A percentile compares a stretch with the other conserved stretches of the same genome.
Conservation (phyloP, 1,284 basidiomycete species). For the Rhodotorula sp. region DNA sequence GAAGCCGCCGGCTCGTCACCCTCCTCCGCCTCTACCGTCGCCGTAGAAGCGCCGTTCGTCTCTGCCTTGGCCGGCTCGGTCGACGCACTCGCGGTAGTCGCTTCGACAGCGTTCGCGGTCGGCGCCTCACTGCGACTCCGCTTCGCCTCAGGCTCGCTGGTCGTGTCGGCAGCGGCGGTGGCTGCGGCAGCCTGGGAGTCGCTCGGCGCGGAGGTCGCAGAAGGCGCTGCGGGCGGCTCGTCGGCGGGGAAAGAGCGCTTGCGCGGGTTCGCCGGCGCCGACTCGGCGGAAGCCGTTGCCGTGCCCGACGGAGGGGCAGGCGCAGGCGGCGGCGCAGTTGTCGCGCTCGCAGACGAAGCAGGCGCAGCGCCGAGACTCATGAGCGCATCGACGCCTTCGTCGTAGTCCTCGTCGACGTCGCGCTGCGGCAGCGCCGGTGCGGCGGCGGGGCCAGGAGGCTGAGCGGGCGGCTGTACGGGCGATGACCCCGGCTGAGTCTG, state of each 20-base stretch:
- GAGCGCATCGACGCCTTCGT: slow-evolving; percentile 58
- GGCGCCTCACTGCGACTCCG: slow-evolving; percentile 3
- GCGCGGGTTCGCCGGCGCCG: slow-evolving; percentile 15
- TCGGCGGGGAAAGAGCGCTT: slow-evolving; percentile 20
- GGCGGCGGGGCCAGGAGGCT: slow-evolving; percentile 1
- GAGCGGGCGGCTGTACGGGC: background rate
- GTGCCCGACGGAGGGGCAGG: background rate
- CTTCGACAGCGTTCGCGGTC: background rate
- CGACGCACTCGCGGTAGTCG: too few relatives aligned
- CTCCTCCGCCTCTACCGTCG: too few relatives aligned
- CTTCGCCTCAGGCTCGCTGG: slow-evolving; percentile 21
- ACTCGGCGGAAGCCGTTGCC: background rate
- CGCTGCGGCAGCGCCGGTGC: slow-evolving; percentile 56
- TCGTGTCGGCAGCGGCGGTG: background rate
- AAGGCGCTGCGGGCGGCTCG: background rate
- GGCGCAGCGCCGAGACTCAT: slow-evolving; percentile 57
- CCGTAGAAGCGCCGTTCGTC: background rate
- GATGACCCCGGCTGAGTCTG: background rate
- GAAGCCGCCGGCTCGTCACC: too few relatives aligned
- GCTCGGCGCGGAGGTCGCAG: background rate
- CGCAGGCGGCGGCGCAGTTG: background rate
- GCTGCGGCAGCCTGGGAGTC: background rate
- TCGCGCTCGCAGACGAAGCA: background rate
- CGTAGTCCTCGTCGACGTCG: slow-evolving; percentile 68
- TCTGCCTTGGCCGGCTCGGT: background rate